These are phyloP conservation scores for Leccinum huronense DNA, from an alignment of 1,284 basidiomycete species.

Conservation along the genomic window DNA sequence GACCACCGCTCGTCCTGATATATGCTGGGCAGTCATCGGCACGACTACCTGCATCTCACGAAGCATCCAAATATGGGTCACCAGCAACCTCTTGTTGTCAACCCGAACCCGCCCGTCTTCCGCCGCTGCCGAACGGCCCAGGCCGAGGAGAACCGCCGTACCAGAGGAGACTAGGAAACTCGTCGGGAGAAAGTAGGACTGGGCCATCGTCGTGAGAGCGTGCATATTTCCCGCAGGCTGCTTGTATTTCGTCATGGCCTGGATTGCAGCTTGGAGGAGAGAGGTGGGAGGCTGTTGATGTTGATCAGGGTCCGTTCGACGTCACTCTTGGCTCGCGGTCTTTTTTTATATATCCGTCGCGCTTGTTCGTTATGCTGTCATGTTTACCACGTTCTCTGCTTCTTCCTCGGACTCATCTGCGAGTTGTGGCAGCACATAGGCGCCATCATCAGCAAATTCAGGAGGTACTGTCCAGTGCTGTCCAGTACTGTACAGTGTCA, in stretches of 20 bases:
- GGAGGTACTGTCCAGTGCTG: too few species aligned
- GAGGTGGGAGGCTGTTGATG: constrained; percentile 39
- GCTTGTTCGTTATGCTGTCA: not conserved
- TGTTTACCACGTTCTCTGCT: not conserved
- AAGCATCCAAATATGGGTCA: constrained; percentile 82
- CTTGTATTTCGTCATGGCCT: constrained; percentile 77
- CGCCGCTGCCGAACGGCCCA: constrained; percentile 20
- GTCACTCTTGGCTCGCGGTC: constrained; percentile 3
- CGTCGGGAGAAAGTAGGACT: constrained; percentile 61
- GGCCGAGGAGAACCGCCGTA: constrained; percentile 32
- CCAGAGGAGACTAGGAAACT: constrained; percentile 47
- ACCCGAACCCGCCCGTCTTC: constrained; percentile 3
- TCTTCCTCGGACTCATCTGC: not conserved
- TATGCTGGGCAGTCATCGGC: constrained; percentile 79
- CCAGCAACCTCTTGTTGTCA: constrained; percentile 56
- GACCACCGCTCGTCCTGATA: constrained; percentile 53
- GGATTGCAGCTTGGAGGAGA: constrained; percentile 52
- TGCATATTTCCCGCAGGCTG: constrained; percentile 69
- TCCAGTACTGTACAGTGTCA: too few species aligned
- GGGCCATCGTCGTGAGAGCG: constrained; percentile 62
- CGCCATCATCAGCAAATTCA: too few species aligned
- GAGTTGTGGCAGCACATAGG: not conserved
- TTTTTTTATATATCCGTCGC: constrained; percentile 2
- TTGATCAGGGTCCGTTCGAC: constrained; percentile 22
- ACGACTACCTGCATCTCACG: constrained; percentile 76